Percentiles rank a stretch among this genome's conserved stretches.
Evolutionary conservation across 805 yeast species (phyloP).

Genomic region (Priceomyces medius): DNA sequence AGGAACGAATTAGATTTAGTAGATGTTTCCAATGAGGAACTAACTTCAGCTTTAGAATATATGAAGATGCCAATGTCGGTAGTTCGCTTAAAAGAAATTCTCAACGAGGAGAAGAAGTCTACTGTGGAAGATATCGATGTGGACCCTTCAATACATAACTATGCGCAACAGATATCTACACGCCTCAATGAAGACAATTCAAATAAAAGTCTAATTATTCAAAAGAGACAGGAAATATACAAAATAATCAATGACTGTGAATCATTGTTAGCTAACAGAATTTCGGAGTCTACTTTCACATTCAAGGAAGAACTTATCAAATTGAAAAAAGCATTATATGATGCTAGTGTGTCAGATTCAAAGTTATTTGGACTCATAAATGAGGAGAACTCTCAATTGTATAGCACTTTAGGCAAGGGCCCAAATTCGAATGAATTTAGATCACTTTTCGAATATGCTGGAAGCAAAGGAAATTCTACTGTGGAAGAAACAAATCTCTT

Average conservation of each 20-base stretch:
- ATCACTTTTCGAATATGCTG: slow-evolving; percentile 19
- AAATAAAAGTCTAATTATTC: slow-evolving; percentile 28
- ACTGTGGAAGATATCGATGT: slow-evolving; percentile 15
- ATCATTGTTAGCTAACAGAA: slow-evolving; percentile 6
- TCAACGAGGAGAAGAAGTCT: slow-evolving; percentile 13
- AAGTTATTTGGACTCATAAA: slow-evolving; percentile 50
- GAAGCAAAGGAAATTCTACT: slow-evolving; percentile 5
- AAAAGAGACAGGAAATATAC: slow-evolving; percentile 36
- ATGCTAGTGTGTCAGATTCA: slow-evolving; percentile 61
- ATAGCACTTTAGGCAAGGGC: slow-evolving; percentile 38
- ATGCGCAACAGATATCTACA: slow-evolving; percentile 23
- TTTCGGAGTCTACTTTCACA: slow-evolving; percentile 7
- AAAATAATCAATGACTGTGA: slow-evolving; percentile 37
- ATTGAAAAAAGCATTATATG: slow-evolving; percentile 57
- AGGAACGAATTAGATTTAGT: slow-evolving; percentile 72
- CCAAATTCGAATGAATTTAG: slow-evolving; percentile 40
- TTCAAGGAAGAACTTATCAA: slow-evolving; percentile 56
- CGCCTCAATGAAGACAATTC: slow-evolving; percentile 33
- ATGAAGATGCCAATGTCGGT: slow-evolving; percentile 71
- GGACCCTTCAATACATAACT: slow-evolving; percentile 28
- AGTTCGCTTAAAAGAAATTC: slow-evolving; percentile 49
- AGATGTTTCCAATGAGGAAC: slow-evolving; percentile 77
- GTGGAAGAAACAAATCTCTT: slow-evolving; percentile 48
- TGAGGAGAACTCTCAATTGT: slow-evolving; percentile 23
- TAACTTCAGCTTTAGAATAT: slow-evolving; percentile 75